Evolutionary conservation across 2,329 filamentous ascomycete species (phyloP), one percentile per base, ranked within the genome.

Genomic region (Chaetomium sp.): DNA sequence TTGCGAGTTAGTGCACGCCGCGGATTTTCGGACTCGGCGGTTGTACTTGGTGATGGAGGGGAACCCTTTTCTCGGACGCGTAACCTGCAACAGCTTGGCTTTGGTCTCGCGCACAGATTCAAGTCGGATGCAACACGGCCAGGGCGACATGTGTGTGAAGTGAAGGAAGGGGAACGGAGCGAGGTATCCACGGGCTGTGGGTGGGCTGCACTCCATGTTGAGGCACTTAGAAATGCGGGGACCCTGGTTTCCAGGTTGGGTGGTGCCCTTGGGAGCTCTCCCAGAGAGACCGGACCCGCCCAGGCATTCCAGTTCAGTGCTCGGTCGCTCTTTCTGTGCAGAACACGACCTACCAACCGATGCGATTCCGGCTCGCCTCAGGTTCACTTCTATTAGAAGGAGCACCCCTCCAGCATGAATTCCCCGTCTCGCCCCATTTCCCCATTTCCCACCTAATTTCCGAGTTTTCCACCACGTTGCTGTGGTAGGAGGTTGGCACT

Each of bases 41-140:
- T 56, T 56, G 53, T 38, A 25, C 31, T 53, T 53, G 23, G 50
- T 27, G 31, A 38, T 33, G 31, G 19, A 56, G 13, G 31, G 53
- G 12, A 19, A 38, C 31, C 12, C 33, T 23, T 27, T 38, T 56
- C 31, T 38, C 29, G 53, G 31, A 25, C 27, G 50, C 50, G 50
- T 27, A 53, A 29, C 27, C 13, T 53, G 50, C 50, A 38, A 56
- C n/a, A 29, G 4, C 19, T n/a, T 55, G 31, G 31, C 21, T 23
- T 38, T 38, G 53, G 53, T 13, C 27, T 25, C 23, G 53, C 23
- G n/a, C 31, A 33, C 53, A 35, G 13, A 31, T 4, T 56, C 8
- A 23, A 25, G 33, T 56, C 53, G 53, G 53, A 56, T 56, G 53
- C 53, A 33, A 56, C 51, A 35, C 53, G 31, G 53, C n/a, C n/a